These are phyloP conservation scores for Globisporangium recalcitrans DNA, from an alignment of 352 stramenopile genomes.

Conservation along the genomic window DNA sequence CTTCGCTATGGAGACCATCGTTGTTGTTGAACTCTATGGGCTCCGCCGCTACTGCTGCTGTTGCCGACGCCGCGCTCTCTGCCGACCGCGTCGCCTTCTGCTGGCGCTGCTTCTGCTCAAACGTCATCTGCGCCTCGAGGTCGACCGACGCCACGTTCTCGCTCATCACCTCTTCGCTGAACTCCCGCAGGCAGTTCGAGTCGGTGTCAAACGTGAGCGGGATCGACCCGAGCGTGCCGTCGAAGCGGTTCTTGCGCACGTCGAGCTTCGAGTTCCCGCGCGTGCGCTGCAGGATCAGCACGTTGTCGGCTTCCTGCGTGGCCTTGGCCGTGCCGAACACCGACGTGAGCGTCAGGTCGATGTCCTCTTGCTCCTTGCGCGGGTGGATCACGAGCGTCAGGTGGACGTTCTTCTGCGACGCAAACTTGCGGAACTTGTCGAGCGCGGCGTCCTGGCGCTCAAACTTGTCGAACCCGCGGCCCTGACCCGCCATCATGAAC, in stretches of 20 bases:
- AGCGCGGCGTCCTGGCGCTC: conserved; percentile 92
- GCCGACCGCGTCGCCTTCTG: conserved; percentile 26
- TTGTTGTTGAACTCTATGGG: neutral
- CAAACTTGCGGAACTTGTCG: conserved; percentile 96
- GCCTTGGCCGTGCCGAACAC: conserved; percentile 98
- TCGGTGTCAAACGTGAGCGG: conserved; percentile 78
- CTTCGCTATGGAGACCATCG: neutral
- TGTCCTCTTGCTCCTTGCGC: conserved; percentile 96
- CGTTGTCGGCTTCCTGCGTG: conserved; percentile 99
- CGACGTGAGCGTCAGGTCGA: conserved; percentile 90
- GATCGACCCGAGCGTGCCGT: conserved; percentile 88
- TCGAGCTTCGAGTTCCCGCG: conserved; percentile 91
- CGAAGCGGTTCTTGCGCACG: conserved; percentile 95
- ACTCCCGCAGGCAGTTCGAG: conserved; percentile 58
- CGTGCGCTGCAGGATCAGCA: conserved; percentile 97
- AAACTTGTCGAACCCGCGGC: conserved; percentile 85
- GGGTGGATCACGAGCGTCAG: conserved; percentile 98
- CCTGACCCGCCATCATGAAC: conserved; percentile 97
- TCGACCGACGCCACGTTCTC: conserved; percentile 66
- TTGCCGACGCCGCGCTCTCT: neutral
- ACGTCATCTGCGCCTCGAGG: conserved; percentile 71
- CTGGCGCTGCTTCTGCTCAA: conserved; percentile 53
- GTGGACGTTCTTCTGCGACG: conserved; percentile 97
- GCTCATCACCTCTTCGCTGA: conserved; percentile 59
- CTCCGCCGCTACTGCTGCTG: neutral